Conservation (phyloP, 169 alveolate genomes). For the Plasmodium adleri region DNA sequence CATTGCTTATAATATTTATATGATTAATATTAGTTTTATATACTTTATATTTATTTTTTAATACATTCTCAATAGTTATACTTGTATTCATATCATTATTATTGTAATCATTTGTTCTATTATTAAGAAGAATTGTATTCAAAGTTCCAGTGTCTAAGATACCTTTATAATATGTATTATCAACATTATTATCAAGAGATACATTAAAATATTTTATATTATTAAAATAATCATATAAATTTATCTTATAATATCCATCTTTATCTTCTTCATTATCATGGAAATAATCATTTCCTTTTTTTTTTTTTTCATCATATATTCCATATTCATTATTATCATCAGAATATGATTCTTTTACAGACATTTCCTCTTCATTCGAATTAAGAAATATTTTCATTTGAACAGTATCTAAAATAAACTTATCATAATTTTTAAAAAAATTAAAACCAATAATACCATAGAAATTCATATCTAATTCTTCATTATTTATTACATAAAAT, state of each 20-base stretch:
- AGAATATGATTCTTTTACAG: too few relatives aligned
- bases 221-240: slow-evolving; percentile 25
- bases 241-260: not conserved
- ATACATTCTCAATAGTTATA: slow-evolving; percentile 27
- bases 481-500: slow-evolving; percentile 31
- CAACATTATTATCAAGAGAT: not conserved
- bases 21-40: not conserved
- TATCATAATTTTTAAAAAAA: slow-evolving; percentile 18
- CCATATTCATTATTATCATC: too few relatives aligned
- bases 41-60: slow-evolving; percentile 30
- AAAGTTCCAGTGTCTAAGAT: slow-evolving; percentile 51
- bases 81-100: not conserved
- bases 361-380: not conserved
- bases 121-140: slow-evolving; percentile 27
- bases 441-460: slow-evolving; percentile 72
- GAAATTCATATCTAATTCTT: slow-evolving; percentile 27
- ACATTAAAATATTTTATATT: slow-evolving; percentile 36
- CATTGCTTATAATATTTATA: slow-evolving; percentile 12
- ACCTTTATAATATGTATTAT: slow-evolving; percentile 21
- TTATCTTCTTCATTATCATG: not conserved
- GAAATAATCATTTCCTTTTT: too few relatives aligned
- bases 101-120: not conserved
- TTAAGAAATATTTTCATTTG: slow-evolving; percentile 14
- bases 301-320: too few relatives aligned
- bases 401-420: slow-evolving; percentile 14